phyloP scores from a whole-genome alignment of 345 rosid genomes.

The Pistacia vera region DNA sequence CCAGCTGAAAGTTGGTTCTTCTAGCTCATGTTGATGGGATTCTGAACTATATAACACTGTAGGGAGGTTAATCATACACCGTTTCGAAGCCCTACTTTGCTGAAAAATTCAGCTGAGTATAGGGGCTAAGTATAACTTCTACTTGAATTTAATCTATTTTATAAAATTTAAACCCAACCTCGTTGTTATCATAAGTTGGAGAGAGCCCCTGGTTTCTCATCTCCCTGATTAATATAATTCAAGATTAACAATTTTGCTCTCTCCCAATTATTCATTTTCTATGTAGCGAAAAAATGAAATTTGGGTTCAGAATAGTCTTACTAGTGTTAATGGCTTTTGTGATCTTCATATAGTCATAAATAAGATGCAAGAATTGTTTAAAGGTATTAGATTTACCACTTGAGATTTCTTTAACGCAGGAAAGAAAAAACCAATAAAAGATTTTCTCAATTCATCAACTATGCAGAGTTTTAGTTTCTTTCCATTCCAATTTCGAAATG shows the following conservation, averaged over 20 bases:
- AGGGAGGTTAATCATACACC: not conserved
- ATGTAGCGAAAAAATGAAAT: not conserved
- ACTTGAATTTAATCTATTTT: too few species aligned
- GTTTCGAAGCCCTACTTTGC: not conserved
- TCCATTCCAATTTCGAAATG: not conserved
- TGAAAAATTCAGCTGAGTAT: not conserved
- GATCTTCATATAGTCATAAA: not conserved
- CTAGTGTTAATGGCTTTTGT: not conserved
- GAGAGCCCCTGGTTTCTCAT: not conserved
- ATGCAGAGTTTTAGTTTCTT: not conserved
- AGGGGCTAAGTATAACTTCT: too few species aligned
- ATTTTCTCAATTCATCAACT: too few species aligned
- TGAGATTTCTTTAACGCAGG: not conserved
- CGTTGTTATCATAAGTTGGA: not conserved
- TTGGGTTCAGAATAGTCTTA: not conserved
- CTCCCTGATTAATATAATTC: not conserved
- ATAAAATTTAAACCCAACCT: not conserved
- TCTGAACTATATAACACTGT: too few species aligned
- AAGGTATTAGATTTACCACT: not conserved
- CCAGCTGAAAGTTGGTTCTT: slow-evolving; percentile 6
- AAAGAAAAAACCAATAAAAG: not conserved
- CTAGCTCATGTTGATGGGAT: not conserved
- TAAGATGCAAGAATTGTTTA: not conserved
- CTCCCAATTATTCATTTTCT: not conserved
- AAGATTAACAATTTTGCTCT: not conserved